Evolutionary conservation across 441 rosid species (phyloP).

Genomic region (Pelargonium cotyledonis): DNA sequence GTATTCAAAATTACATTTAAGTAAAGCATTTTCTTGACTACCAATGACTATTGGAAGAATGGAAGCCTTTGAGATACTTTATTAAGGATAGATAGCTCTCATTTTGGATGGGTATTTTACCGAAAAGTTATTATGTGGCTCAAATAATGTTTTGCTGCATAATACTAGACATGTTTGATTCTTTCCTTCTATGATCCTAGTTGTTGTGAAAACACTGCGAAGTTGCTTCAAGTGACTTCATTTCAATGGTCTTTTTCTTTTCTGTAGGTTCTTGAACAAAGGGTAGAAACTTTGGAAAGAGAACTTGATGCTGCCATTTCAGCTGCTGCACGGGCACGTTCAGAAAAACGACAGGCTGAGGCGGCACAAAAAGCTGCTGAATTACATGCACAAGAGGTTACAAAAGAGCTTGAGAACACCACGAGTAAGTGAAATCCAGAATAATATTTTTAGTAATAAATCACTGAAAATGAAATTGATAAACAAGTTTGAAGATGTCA

Average conservation of each 20-base stretch:
- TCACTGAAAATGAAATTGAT: not conserved
- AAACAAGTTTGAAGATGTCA: not conserved
- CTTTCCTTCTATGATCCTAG: not conserved
- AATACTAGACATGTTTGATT: not conserved
- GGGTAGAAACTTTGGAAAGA: slow-evolving; percentile 86
- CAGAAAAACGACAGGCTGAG: slow-evolving; percentile 87
- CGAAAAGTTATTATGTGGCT: not conserved
- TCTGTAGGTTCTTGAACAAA: slow-evolving; percentile 80
- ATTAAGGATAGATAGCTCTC: not conserved
- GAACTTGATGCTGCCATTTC: slow-evolving; percentile 91
- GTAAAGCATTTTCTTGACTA: not conserved
- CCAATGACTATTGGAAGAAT: not conserved
- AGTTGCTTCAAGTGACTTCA: slow-evolving; percentile 7
- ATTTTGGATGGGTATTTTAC: not conserved
- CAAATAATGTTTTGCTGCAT: not conserved
- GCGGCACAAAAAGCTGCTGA: slow-evolving; percentile 84
- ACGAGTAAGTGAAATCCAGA: slow-evolving; percentile 41
- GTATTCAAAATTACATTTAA: not conserved
- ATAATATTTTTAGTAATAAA: not conserved
- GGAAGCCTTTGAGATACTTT: not conserved
- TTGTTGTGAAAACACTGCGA: not conserved
- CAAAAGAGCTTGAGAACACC: slow-evolving; percentile 91
- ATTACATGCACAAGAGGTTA: slow-evolving; percentile 59
- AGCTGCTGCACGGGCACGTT: slow-evolving; percentile 83
- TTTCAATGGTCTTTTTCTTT: not conserved